phyloP scores from a whole-genome alignment of 2,329 filamentous ascomycete genomes.

The Nannizzia gypsea region DNA sequence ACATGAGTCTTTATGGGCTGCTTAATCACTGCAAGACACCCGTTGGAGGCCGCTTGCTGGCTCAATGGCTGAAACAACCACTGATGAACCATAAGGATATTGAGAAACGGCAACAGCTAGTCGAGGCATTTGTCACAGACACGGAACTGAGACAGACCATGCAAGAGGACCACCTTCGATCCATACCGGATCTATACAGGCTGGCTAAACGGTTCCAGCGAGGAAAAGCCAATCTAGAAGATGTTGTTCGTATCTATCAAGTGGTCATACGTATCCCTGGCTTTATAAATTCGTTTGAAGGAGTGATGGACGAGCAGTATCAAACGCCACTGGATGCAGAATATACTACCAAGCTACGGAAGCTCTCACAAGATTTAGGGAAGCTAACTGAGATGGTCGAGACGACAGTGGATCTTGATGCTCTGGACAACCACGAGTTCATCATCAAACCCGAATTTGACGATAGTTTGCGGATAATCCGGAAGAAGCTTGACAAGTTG shows the following conservation, averaged over 20 bases:
- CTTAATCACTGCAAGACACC: constrained; percentile 97
- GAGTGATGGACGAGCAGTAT: constrained; percentile 90
- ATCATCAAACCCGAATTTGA: constrained; percentile 99
- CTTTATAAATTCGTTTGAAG: constrained; percentile 78
- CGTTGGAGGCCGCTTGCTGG: constrained; percentile 73
- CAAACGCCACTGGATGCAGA: constrained; percentile 73
- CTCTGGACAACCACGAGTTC: constrained; percentile 92
- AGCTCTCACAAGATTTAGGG: constrained; percentile 63
- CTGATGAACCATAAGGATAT: constrained; percentile 86
- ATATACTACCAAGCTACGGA: constrained; percentile 72
- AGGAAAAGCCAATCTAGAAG: constrained; percentile 80
- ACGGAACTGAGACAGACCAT: constrained; percentile 89
- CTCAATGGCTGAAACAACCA: constrained; percentile 96
- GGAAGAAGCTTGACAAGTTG: constrained; percentile 78
- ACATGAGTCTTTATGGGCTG: constrained; percentile 88
- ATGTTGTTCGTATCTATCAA: constrained; percentile 91
- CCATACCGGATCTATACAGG: constrained; percentile 87
- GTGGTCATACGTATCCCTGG: constrained; percentile 83
- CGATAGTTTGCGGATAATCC: constrained; percentile 73
- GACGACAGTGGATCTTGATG: constrained; percentile 90
- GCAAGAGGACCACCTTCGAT: constrained; percentile 88
- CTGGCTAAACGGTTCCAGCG: constrained; percentile 91
- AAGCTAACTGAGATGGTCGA: constrained; percentile 97
- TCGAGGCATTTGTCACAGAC: constrained; percentile 87
- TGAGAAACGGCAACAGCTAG: constrained; percentile 79